Percentiles rank a stretch among this genome's conserved stretches.
These are phyloP conservation scores for Desmodesmus armatus DNA, from an alignment of 139 green algal species.

Conservation along the genomic window DNA sequence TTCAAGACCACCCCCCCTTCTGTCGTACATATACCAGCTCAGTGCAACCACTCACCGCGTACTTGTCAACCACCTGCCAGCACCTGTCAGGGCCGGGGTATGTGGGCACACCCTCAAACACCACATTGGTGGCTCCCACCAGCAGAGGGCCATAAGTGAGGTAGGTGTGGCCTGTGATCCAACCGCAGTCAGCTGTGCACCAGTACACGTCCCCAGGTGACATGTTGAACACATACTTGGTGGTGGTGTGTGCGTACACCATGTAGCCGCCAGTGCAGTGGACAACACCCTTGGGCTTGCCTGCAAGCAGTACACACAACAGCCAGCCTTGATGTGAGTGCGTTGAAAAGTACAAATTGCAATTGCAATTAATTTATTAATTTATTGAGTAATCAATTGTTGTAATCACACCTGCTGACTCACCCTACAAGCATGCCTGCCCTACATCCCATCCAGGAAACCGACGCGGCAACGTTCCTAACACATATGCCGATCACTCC, in stretches of 20 bases:
- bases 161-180: conserved; percentile 98
- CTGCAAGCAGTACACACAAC: conserved; percentile 48
- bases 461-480: too few species aligned
- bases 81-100: conserved; percentile 86
- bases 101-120: conserved; percentile 95
- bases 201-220: conserved; percentile 85
- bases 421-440: too few species aligned
- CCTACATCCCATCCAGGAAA: too few species aligned
- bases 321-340: too few species aligned
- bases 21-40: neutral
- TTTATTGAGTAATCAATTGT: too few species aligned
- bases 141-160: conserved; percentile 75
- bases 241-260: conserved; percentile 70
- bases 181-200: conserved; percentile 97
- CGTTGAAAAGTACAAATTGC: too few species aligned
- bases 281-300: conserved; percentile 96
- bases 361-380: too few species aligned
- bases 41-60: conserved; percentile 65
- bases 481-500: too few species aligned
- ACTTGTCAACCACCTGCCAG: conserved; percentile 94
- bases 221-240: conserved; percentile 50
- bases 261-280: conserved; percentile 93
- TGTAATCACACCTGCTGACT: too few species aligned
- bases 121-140: conserved; percentile 75
- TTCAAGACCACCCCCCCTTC: too few species aligned